Conservation (phyloP, 495 filamentous ascomycete species). For the Cryomyces minteri region DNA sequence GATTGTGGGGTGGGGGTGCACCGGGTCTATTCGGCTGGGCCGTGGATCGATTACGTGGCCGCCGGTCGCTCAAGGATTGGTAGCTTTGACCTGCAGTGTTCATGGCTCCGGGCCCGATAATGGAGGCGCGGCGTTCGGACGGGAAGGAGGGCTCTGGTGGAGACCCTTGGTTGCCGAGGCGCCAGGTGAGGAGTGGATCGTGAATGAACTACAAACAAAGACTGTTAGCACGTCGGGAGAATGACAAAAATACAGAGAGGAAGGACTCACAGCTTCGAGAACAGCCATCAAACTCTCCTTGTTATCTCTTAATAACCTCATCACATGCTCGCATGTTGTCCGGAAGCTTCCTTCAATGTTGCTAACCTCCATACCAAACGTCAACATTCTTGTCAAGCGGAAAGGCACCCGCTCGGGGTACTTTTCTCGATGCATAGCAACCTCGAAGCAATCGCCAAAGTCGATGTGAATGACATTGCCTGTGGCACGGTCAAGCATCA, state of each 20-base stretch:
- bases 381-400: slow-evolving; percentile 94
- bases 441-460: slow-evolving; percentile 98
- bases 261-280: slow-evolving; percentile 69
- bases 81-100: not conserved
- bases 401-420: slow-evolving; percentile 96
- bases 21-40: slow-evolving; percentile 23
- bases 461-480: slow-evolving; percentile 96
- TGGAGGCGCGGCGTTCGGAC: slow-evolving; percentile 53
- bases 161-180: slow-evolving; percentile 71
- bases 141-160: slow-evolving; percentile 63
- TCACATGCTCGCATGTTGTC: slow-evolving; percentile 93
- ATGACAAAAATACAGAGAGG: not conserved
- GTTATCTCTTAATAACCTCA: slow-evolving; percentile 89
- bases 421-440: slow-evolving; percentile 98
- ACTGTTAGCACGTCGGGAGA: not conserved
- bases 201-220: slow-evolving; percentile 60
- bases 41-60: slow-evolving; percentile 14
- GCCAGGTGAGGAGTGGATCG: slow-evolving; percentile 93
- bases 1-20: not conserved
- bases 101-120: slow-evolving; percentile 34
- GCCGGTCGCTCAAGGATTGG: slow-evolving; percentile 1
- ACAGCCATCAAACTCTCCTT: slow-evolving; percentile 98
- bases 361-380: slow-evolving; percentile 97
- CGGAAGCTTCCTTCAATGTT: slow-evolving; percentile 98
- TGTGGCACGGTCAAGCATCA: slow-evolving; percentile 89